A percentile compares a stretch with the other conserved stretches of the same genome.
These are phyloP conservation scores for Teunomyces aglyptinius DNA, from an alignment of 805 yeast genomes.

Conservation along the genomic window DNA sequence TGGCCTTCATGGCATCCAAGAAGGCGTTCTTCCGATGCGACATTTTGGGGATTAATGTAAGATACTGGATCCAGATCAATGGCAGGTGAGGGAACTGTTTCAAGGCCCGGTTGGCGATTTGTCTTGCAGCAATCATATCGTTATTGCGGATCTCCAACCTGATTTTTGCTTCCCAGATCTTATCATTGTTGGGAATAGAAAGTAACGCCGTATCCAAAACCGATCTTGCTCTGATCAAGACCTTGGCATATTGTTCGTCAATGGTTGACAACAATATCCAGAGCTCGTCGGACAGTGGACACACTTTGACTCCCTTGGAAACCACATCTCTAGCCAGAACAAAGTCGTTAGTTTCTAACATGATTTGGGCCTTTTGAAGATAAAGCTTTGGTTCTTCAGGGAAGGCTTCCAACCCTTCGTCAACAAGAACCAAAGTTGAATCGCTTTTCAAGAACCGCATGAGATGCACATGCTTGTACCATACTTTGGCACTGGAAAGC, in stretches of 20 bases:
- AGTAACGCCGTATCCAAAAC: constrained; percentile 64
- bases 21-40: constrained; percentile 56
- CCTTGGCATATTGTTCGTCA: constrained; percentile 42
- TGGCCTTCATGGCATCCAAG: constrained; percentile 67
- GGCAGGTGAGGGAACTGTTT: constrained; percentile 59
- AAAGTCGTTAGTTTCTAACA: constrained; percentile 32
- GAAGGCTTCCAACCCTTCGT: constrained; percentile 47
- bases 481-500: constrained; percentile 44
- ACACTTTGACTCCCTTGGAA: constrained; percentile 46
- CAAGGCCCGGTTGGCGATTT: constrained; percentile 56
- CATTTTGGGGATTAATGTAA: constrained; percentile 46
- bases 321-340: constrained; percentile 48
- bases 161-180: constrained; percentile 59
- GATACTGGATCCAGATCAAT: constrained; percentile 61
- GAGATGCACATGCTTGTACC: constrained; percentile 59
- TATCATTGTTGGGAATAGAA: constrained; percentile 39
- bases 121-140: constrained; percentile 51
- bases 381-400: constrained; percentile 54
- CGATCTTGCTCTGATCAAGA: constrained; percentile 63
- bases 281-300: constrained; percentile 44
- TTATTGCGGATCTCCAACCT: constrained; percentile 53
- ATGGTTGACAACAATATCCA: constrained; percentile 56
- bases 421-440: constrained; percentile 20
- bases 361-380: constrained; percentile 60
- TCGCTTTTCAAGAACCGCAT: constrained; percentile 37